These are phyloP conservation scores for Medicago ruthenica DNA, from an alignment of 306 rosid species.

Conservation along the genomic window DNA sequence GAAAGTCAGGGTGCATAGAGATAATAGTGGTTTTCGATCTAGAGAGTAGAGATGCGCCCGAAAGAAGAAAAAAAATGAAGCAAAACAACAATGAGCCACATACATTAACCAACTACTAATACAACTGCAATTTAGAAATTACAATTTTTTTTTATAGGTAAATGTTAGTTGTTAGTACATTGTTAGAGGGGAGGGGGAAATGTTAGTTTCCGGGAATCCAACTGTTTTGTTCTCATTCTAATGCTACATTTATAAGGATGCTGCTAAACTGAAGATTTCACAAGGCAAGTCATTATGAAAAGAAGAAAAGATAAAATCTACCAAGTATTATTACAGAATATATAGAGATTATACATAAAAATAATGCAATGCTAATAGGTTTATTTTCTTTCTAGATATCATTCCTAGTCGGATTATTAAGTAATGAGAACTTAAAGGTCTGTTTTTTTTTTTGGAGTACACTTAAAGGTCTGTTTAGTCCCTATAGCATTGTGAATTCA, in stretches of 20 bases:
- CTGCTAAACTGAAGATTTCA: background rate
- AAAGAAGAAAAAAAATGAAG: background rate
- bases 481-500: conserved; percentile 22
- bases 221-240: background rate
- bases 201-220: background rate
- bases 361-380: background rate
- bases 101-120: conserved; percentile 15
- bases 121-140: conserved; percentile 5
- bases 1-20: background rate
- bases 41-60: conserved; percentile 6
- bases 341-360: no score
- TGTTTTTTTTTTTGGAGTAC: no score
- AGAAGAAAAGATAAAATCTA: conserved; percentile 4
- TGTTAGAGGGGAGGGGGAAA: no score
- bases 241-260: background rate
- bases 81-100: conserved; percentile 33
- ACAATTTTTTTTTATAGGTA: no score
- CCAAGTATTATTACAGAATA: no score
- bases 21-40: conserved; percentile 23
- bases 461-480: background rate
- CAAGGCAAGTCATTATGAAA: background rate
- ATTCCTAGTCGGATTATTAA: no score
- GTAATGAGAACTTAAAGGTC: no score
- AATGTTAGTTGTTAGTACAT: no score
- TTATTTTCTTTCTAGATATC: no score